Evolutionary conservation across 257 asterid species (phyloP).

Genomic region (Nicotiana otophora): DNA sequence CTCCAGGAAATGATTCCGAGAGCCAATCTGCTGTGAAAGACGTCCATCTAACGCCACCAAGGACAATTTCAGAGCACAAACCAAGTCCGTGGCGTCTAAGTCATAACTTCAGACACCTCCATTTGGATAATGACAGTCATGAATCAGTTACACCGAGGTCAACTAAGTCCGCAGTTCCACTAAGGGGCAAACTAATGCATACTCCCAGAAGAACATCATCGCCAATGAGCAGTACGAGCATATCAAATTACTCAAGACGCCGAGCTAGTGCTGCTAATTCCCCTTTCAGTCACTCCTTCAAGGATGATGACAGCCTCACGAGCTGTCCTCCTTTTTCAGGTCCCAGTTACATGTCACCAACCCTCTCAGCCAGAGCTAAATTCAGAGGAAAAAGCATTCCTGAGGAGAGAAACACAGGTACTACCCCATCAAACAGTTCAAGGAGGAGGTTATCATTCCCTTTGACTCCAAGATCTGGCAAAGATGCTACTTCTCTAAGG

Average conservation of each 20-base stretch:
- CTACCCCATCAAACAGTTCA: constrained; percentile 65
- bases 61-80: constrained; percentile 51
- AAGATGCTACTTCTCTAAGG: constrained; percentile 42
- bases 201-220: constrained; percentile 57
- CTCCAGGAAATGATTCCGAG: constrained; percentile 37
- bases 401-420: constrained; percentile 62
- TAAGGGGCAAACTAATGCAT: constrained; percentile 43
- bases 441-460: constrained; percentile 86
- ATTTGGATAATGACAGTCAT: constrained; percentile 31
- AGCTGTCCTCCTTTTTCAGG: constrained; percentile 90
- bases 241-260: constrained; percentile 33
- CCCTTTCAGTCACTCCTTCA: constrained; percentile 34
- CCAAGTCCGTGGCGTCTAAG: constrained; percentile 44
- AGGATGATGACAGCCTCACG: constrained; percentile 76
- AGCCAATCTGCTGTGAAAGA: constrained; percentile 35
- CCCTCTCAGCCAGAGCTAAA: constrained; percentile 82
- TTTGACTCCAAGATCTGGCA: constrained; percentile 61
- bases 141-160: constrained; percentile 71
- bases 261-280: constrained; percentile 45
- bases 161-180: constrained; percentile 56
- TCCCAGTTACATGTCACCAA: constrained; percentile 84
- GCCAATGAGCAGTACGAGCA: constrained; percentile 21
- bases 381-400: constrained; percentile 69
- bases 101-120: constrained; percentile 27
- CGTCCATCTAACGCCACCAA: constrained; percentile 42